Evolutionary conservation across 2,329 filamentous ascomycete genomes (phyloP).

Genomic region (Pseudogymnoascus sp.): DNA sequence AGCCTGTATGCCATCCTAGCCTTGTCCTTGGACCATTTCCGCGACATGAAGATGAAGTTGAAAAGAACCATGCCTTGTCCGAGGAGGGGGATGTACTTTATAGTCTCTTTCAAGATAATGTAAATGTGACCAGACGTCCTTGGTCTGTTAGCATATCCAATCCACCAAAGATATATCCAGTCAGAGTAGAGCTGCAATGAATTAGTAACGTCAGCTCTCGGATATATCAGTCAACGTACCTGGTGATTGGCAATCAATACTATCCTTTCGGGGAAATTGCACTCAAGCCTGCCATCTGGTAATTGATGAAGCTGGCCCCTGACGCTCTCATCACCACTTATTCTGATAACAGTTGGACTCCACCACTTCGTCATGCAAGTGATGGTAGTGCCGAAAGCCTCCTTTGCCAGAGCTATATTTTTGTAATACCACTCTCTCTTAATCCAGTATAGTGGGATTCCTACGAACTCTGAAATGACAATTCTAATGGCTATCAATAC

Average conservation of each 20-base stretch:
- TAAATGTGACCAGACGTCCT: slow-evolving; percentile 80
- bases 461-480: slow-evolving; percentile 67
- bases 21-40: slow-evolving; percentile 78
- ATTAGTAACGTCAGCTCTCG: slow-evolving; percentile 18
- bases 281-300: slow-evolving; percentile 66
- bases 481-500: slow-evolving; percentile 42
- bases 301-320: slow-evolving; percentile 65
- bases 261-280: slow-evolving; percentile 73
- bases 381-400: slow-evolving; percentile 71
- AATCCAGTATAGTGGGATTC: slow-evolving; percentile 67
- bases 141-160: slow-evolving; percentile 70
- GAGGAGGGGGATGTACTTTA: slow-evolving; percentile 73
- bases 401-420: slow-evolving; percentile 83
- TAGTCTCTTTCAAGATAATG: slow-evolving; percentile 83
- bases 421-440: slow-evolving; percentile 74
- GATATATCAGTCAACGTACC: slow-evolving; percentile 32
- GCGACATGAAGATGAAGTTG: slow-evolving; percentile 86
- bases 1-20: slow-evolving; percentile 69
- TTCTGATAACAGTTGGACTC: slow-evolving; percentile 74
- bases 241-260: slow-evolving; percentile 86
- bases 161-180: slow-evolving; percentile 92
- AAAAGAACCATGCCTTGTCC: slow-evolving; percentile 80
- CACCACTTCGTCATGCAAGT: slow-evolving; percentile 81
- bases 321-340: slow-evolving; percentile 78
- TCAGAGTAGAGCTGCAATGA: slow-evolving; percentile 67